These are phyloP conservation scores for Prunus yedoensis DNA, from an alignment of 331 rosid genomes.

Conservation along the genomic window DNA sequence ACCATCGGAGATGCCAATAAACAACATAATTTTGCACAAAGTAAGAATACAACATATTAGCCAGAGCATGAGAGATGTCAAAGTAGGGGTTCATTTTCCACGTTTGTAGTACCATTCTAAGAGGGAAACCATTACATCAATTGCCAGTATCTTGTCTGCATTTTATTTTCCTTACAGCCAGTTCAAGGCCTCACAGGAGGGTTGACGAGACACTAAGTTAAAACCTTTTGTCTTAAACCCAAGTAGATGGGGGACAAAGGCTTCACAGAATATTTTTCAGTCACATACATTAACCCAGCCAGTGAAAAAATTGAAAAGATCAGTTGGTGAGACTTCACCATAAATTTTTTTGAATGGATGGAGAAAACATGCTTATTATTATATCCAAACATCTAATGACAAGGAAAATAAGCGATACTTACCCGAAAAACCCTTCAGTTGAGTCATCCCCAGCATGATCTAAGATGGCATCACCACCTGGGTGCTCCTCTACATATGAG, in stretches of 20 bases:
- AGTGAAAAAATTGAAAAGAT: not conserved
- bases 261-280: not conserved
- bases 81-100: not conserved
- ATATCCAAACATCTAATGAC: not conserved
- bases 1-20: not conserved
- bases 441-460: constrained; percentile 90
- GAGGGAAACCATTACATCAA: not conserved
- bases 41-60: not conserved
- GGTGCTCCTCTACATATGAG: constrained; percentile 94
- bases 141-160: not conserved
- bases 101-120: not conserved
- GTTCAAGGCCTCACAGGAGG: not conserved
- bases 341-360: not conserved
- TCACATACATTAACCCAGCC: not conserved
- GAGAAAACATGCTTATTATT: not conserved
- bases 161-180: not conserved
- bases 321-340: not conserved
- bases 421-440: constrained; percentile 84
- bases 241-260: not conserved
- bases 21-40: not conserved
- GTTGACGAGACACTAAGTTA: not conserved
- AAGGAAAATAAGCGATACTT: constrained; percentile 7
- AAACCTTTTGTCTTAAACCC: not conserved
- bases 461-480: constrained; percentile 97
- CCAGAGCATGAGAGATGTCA: not conserved